Evolutionary conservation across 495 filamentous ascomycete species (phyloP).

Genomic region (Aspergillus egyptiacus): DNA sequence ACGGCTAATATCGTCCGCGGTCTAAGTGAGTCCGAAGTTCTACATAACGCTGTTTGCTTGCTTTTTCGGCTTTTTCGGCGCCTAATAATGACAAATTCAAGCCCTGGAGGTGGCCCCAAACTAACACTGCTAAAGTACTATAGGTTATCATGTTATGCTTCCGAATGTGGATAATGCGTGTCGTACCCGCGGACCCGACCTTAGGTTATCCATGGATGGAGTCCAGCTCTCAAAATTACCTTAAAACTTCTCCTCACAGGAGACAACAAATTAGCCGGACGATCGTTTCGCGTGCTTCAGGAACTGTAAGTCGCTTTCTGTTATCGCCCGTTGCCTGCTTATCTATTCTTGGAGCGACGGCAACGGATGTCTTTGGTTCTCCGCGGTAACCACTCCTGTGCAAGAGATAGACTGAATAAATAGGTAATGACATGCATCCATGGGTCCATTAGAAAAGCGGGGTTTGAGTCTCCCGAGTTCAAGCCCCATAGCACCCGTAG

Average conservation of each 20-base stretch:
- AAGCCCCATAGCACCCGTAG: no score
- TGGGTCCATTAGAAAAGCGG: no score
- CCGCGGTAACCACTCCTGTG: no score
- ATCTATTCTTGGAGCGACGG: not conserved
- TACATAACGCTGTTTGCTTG: no score
- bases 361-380: constrained; percentile 6
- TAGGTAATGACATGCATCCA: not conserved
- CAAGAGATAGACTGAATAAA: not conserved
- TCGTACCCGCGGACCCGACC: not conserved
- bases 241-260: no score
- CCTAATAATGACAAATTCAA: constrained; percentile 7
- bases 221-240: no score
- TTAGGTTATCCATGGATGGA: no score
- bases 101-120: no score
- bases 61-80: not conserved
- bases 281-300: not conserved
- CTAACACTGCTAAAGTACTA: constrained; percentile 1
- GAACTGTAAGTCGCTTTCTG: constrained; percentile 4
- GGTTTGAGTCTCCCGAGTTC: no score
- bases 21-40: not conserved
- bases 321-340: constrained; percentile 7
- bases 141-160: no score
- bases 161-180: constrained; percentile 6
- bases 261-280: not conserved
- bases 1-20: not conserved